phyloP scores from a whole-genome alignment of 352 stramenopile species.

The Pseudoperonospora humuli region DNA sequence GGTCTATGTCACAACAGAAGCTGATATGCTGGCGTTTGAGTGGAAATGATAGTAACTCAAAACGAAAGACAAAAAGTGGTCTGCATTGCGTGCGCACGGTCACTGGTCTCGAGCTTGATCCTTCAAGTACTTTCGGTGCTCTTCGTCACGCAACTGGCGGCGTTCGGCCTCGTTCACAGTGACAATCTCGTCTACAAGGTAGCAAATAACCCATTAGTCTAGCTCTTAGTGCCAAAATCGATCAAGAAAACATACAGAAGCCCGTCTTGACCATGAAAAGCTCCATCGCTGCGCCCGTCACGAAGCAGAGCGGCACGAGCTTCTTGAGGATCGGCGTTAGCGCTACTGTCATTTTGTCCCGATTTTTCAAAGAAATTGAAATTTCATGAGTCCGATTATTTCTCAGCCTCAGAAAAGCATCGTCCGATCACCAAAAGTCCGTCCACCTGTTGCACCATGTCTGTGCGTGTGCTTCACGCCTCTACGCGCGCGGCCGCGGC shows the following conservation, averaged over 20 bases:
- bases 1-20: slow-evolving; percentile 8
- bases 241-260: slow-evolving; percentile 54
- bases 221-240: not conserved
- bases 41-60: too few species aligned
- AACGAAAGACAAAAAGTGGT: too few species aligned
- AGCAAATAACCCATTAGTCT: slow-evolving; percentile 8
- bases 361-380: not conserved
- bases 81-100: not conserved
- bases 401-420: not conserved
- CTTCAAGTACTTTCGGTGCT: slow-evolving; percentile 37
- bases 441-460: slow-evolving; percentile 32
- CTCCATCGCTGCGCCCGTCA: slow-evolving; percentile 80
- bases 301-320: slow-evolving; percentile 78
- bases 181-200: slow-evolving; percentile 67
- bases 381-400: too few species aligned
- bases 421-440: slow-evolving; percentile 7
- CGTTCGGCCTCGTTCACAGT: slow-evolving; percentile 68
- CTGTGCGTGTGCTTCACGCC: slow-evolving; percentile 34
- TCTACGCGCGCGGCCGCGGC: slow-evolving; percentile 17
- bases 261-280: slow-evolving; percentile 87
- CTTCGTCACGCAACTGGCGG: slow-evolving; percentile 50
- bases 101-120: slow-evolving; percentile 13
- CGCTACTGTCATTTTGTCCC: slow-evolving; percentile 27
- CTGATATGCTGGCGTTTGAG: too few species aligned
- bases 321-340: slow-evolving; percentile 72